Evolutionary conservation across 2,329 filamentous ascomycete species (phyloP).

Genomic region (Ophiocordyceps polyrhachis-furcata): DNA sequence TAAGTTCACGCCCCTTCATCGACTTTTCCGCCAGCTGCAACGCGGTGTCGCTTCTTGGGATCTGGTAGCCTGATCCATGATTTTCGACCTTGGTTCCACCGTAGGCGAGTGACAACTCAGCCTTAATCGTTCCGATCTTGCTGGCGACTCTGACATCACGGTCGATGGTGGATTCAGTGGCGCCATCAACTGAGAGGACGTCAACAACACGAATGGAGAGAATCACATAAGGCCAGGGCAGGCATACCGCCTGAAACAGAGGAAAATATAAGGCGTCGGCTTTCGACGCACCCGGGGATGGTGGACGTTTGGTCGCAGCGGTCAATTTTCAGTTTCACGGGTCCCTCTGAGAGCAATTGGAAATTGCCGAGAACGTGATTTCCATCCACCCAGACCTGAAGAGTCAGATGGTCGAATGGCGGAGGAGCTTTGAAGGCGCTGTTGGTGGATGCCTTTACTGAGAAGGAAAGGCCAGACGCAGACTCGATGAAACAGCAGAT

Average conservation of each 20-base stretch:
- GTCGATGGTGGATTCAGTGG: background rate
- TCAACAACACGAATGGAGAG: background rate
- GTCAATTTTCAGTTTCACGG: background rate
- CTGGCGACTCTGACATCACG: background rate
- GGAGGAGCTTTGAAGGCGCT: background rate
- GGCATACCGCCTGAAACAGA: slow-evolving; percentile 3
- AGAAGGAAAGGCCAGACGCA: slow-evolving; percentile 4
- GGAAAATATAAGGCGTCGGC: slow-evolving; percentile 4
- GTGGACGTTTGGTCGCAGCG: background rate
- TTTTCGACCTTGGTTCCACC: no score
- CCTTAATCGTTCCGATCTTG: slow-evolving; percentile 5
- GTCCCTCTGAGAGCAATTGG: background rate
- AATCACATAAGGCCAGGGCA: background rate
- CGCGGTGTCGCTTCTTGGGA: background rate
- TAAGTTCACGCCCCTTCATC: slow-evolving; percentile 10
- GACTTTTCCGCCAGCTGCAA: slow-evolving; percentile 7
- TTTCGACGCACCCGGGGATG: background rate
- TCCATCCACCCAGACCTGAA: slow-evolving; percentile 5
- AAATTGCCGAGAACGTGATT: accelerated
- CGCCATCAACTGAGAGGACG: slow-evolving; percentile 3
- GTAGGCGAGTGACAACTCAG: background rate
- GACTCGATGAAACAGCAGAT: slow-evolving; percentile 9
- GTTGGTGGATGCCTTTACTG: slow-evolving; percentile 2
- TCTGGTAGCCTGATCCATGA: no score
- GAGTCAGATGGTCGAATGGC: accelerated